Evolutionary conservation across 1,139 yeast species (phyloP), one percentile per base, ranked within the genome.

Genomic region (Petasospora fabianii): DNA sequence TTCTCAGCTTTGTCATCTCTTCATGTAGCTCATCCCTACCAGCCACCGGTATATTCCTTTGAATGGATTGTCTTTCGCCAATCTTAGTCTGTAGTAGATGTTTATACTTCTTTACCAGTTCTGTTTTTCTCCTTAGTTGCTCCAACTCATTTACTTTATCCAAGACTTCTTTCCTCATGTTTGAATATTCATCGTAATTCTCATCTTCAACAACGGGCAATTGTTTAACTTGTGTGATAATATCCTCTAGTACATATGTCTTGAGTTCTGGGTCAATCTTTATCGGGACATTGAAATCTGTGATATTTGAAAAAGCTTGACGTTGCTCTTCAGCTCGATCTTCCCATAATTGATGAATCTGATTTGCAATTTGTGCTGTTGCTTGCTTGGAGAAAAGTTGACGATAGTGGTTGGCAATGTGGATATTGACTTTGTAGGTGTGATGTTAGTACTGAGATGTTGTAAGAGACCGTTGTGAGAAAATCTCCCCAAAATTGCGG

Each of bases 351-450:
- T 41, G 39, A 5, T 38, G 11, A 2, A 53, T 42, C 21, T 54
- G 58, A 18, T 52, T 52, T 17, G 44, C 35, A 4, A 43, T 34
- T 27, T 52, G 50, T 20, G 41, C 39, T 9, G 47, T 39, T 4
- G 58, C 43, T 30, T 54, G 55, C 18, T 41, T 42, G 12, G 57
- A 51, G 36, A 39, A 52, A 14, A 31, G 39, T 19, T 26, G 29
- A 8, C 42, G 42, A 32, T 45, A 43, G 4, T 43, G 38, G 3
- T 34, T 31, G 1, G 33, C 14, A 2, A 47, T 22, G n/a, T 32
- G 42, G 1, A 42, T 12, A 13, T 51, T 50, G 1, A 43, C 56
- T n/a, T n/a, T 51, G 14, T 2, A n/a, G 15, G 14, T n/a, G n/a
- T 10, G 22, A n/a, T 21, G 28, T 27, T 28, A 38, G 24, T 38